phyloP scores from a whole-genome alignment of 192 early-diverging fungal genomes.

The Radiomyces spectabilis region DNA sequence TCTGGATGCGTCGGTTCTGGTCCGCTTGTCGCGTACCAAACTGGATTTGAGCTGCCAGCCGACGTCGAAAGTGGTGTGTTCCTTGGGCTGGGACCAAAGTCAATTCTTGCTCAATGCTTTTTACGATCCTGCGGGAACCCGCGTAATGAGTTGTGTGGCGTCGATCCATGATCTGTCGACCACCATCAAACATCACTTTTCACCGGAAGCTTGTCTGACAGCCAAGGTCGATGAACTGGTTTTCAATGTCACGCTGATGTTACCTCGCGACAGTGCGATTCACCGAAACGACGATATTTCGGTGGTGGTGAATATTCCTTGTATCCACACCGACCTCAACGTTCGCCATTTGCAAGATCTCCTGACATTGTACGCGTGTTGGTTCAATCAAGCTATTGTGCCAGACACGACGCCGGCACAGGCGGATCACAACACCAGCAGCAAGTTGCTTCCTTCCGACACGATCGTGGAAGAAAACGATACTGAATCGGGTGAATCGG shows the following conservation, averaged over 20 bases:
- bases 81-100: conserved; percentile 61
- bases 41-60: conserved; percentile 69
- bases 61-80: conserved; percentile 61
- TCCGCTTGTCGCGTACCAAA: conserved; percentile 57
- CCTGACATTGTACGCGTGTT: conserved; percentile 57
- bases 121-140: conserved; percentile 24
- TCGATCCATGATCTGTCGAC: conserved; percentile 51
- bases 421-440: background rate
- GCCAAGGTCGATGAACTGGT: conserved; percentile 52
- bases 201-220: conserved; percentile 64
- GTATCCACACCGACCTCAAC: conserved; percentile 48
- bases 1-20: conserved; percentile 42
- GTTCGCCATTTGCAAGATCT: conserved; percentile 69
- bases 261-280: conserved; percentile 23
- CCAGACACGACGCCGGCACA: conserved; percentile 16
- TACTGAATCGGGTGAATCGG: background rate
- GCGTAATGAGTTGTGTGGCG: conserved; percentile 46
- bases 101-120: conserved; percentile 51
- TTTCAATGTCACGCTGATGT: conserved; percentile 54
- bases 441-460: background rate
- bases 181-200: conserved; percentile 63
- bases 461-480: no score
- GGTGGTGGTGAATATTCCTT: conserved; percentile 49
- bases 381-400: conserved; percentile 49
- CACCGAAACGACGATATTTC: conserved; percentile 45